phyloP scores from a whole-genome alignment of 768 basidiomycete species.

The Suillus alpinus region DNA sequence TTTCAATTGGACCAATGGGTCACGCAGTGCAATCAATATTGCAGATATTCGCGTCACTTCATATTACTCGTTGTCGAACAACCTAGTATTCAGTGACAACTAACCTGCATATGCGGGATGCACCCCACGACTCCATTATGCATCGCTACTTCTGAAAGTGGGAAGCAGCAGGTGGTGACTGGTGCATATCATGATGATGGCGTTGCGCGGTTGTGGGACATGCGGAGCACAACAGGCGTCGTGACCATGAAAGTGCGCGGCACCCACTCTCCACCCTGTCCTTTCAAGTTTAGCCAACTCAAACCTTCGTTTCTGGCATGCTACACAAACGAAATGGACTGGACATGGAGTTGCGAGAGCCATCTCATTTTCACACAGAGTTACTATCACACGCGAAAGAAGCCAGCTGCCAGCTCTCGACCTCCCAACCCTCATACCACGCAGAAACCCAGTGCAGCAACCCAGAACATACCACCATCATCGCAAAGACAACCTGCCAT shows the following conservation, averaged over 20 bases:
- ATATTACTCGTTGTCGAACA: no score
- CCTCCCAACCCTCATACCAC: not conserved
- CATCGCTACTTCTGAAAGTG: constrained; percentile 27
- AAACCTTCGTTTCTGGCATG: not conserved
- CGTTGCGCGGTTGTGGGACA: constrained; percentile 73
- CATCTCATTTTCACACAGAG: not conserved
- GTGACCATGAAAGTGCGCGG: constrained; percentile 45
- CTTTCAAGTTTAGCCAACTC: not conserved
- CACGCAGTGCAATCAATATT: no score
- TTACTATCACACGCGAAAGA: not conserved
- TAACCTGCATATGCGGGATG: no score
- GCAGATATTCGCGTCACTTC: no score
- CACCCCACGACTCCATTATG: constrained; percentile 57
- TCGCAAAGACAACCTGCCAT: not conserved
- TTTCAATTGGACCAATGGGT: no score
- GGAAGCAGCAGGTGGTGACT: constrained; percentile 56
- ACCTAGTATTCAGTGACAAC: no score
- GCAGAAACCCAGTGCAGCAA: not conserved
- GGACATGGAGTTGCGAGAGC: no score
- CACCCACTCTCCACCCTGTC: not conserved
- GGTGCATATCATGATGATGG: constrained; percentile 86
- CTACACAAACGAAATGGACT: not conserved
- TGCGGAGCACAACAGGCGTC: constrained; percentile 63
- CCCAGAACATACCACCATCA: not conserved
- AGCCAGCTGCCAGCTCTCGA: not conserved